Percentiles rank a stretch among this genome's conserved stretches.
These are phyloP conservation scores for Moelleriella libera DNA, from an alignment of 2,329 filamentous ascomycete genomes.

Conservation along the genomic window DNA sequence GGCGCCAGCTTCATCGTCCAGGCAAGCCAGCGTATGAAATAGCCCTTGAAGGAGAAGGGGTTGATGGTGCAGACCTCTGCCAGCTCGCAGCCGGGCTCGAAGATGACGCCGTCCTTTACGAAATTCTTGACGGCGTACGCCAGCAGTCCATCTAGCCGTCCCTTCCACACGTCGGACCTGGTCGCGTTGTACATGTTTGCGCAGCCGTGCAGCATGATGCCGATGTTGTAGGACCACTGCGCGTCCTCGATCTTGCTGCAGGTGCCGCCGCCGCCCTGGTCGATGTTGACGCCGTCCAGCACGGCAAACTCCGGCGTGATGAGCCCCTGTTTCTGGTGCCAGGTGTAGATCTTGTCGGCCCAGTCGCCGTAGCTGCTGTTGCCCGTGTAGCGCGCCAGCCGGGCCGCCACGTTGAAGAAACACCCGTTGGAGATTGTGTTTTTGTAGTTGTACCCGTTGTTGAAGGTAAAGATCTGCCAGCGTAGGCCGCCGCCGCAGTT, in stretches of 20 bases:
- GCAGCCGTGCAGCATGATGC: conserved; percentile 36
- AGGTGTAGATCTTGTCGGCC: conserved; percentile 42
- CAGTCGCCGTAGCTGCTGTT: conserved; percentile 41
- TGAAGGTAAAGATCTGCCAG: conserved; percentile 66
- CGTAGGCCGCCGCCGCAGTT: conserved; percentile 55
- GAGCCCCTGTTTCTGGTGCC: conserved; percentile 33
- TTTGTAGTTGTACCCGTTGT: conserved; percentile 47
- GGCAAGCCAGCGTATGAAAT: conserved; percentile 36
- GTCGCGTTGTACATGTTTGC: conserved; percentile 43
- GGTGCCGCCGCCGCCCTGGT: conserved; percentile 17
- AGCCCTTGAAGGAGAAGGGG: conserved; percentile 43
- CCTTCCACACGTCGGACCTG: conserved; percentile 30
- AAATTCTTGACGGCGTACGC: conserved; percentile 28
- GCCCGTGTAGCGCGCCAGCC: conserved; percentile 46
- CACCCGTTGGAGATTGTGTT: conserved; percentile 28
- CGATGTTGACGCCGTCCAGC: conserved; percentile 40
- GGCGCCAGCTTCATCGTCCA: conserved; percentile 34
- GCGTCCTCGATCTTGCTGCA: conserved; percentile 37
- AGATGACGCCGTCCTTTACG: conserved; percentile 41
- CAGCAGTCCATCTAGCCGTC: conserved; percentile 35
- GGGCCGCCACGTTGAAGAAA: conserved; percentile 37
- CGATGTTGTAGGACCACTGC: conserved; percentile 43
- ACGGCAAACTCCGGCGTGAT: conserved; percentile 43
- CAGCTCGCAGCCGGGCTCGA: conserved; percentile 43
- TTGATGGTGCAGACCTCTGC: conserved; percentile 38